Evolutionary conservation across 768 basidiomycete species (phyloP), one percentile per base, ranked within the genome.

Genomic region (Dacryopinax spathularia): DNA sequence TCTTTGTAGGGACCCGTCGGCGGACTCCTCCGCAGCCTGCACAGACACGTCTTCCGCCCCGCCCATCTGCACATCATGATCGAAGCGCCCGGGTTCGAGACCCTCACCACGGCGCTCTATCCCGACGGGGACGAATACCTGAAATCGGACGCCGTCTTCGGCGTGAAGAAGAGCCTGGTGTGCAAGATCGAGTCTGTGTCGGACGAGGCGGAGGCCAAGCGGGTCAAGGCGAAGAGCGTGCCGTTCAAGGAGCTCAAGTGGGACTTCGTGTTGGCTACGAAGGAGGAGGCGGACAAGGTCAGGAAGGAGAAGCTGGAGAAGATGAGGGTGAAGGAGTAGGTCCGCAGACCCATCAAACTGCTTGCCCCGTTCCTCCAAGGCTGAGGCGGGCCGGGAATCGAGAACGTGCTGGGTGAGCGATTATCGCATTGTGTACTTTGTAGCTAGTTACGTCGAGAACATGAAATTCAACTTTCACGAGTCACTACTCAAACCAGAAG

Each of bases 41-140:
- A 66, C 36, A 78, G 91, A 59, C 91, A 92, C 69, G 82, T 84
- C 64, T 84, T 84, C 76, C 80, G 91, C 15, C 91, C 91, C 12
- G 88, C 82, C 44, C 91, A 93, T 72, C 69, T 93, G 60, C 91
- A 93, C 72, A 74, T 91, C 65, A 78, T 83, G 76, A 77, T 90
- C 63, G 74, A 84, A 61, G 87, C 88, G 0, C 80, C 81, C 2
- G 89, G 88, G 33, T 91, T 78, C 72, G 84, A 84, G 70, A 86
- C 81, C 43, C 81, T 93, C 22, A 75, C 79, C 18, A 91, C 89
- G 0, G 83, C 89, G 1, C 71, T 91, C 10, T 93, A 88, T 71
- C 84, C 86, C 15, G 81, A 86, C 63, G 84, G 82, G 3, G 87
- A 89, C 67, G 72, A 76, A 1, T 91, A 81, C 69, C 65, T 91